Conservation (phyloP, 352 stramenopile genomes). For the Phytophthora aleatoria region DNA sequence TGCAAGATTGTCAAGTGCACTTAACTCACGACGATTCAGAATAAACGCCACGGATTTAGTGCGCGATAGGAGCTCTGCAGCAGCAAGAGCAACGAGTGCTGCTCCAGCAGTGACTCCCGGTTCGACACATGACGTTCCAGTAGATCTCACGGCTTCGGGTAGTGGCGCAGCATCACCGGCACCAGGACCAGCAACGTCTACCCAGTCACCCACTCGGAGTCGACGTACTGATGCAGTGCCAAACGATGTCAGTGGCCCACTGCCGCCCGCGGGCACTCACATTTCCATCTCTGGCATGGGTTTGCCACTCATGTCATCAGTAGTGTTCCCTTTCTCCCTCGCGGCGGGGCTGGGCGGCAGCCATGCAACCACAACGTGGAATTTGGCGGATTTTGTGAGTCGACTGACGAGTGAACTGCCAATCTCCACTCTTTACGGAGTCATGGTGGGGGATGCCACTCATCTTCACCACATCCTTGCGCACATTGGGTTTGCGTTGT, state of each 20-base stretch:
- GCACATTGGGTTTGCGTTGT: constrained; percentile 60
- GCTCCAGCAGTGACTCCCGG: constrained; percentile 2
- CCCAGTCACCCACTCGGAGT: constrained; percentile 2
- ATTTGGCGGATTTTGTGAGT: constrained; percentile 59
- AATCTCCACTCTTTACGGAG: constrained; percentile 53
- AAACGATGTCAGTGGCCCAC: constrained; percentile 4
- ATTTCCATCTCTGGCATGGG: constrained; percentile 45
- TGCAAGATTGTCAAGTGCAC: constrained; percentile 3
- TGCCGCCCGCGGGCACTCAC: constrained; percentile 18
- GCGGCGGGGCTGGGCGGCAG: constrained; percentile 41
- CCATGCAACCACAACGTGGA: constrained; percentile 58
- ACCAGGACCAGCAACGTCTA: constrained; percentile 2
- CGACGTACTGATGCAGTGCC: constrained; percentile 1
- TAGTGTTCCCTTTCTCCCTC: constrained; percentile 62
- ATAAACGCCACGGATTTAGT: constrained; percentile 23
- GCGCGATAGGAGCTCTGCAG: constrained; percentile 1
- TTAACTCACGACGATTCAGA: constrained; percentile 17
- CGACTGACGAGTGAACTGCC: constrained; percentile 53
- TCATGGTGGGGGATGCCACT: constrained; percentile 51
- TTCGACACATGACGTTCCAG: constrained; percentile 23
- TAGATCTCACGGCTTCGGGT: constrained; percentile 15
- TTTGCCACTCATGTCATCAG: constrained; percentile 47
- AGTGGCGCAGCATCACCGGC: background rate
- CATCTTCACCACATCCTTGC: constrained; percentile 62
- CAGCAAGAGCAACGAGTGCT: background rate